These are phyloP conservation scores for Sparassis latifolia DNA, from an alignment of 1,284 basidiomycete species.

Conservation along the genomic window DNA sequence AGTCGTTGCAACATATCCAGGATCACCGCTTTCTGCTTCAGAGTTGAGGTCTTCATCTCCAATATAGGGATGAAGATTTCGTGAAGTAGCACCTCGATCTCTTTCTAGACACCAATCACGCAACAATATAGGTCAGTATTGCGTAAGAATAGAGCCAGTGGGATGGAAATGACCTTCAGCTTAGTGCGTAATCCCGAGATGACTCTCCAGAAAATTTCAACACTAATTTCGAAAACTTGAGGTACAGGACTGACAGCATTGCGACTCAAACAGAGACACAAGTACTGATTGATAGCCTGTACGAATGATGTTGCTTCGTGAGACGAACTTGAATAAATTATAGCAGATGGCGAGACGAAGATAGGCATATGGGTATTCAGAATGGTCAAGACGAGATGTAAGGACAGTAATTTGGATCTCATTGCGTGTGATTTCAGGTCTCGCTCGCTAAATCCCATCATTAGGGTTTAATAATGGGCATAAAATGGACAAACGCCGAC, in stretches of 20 bases:
- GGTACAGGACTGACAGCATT: slow-evolving; percentile 95
- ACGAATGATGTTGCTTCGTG: slow-evolving; percentile 85
- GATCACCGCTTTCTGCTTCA: slow-evolving; percentile 91
- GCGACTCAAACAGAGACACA: slow-evolving; percentile 89
- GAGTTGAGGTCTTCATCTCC: slow-evolving; percentile 95
- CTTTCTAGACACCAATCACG: slow-evolving; percentile 61
- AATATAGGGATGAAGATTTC: slow-evolving; percentile 99
- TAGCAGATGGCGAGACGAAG: slow-evolving; percentile 79
- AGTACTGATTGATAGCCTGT: slow-evolving; percentile 91
- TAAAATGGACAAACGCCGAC: slow-evolving; percentile 30
- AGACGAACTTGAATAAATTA: slow-evolving; percentile 84
- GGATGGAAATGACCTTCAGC: slow-evolving; percentile 63
- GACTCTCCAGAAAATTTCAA: slow-evolving; percentile 98
- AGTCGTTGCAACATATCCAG: slow-evolving; percentile 82
- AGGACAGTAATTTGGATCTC: slow-evolving; percentile 89
- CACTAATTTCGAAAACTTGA: slow-evolving; percentile 96
- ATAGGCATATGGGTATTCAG: slow-evolving; percentile 86
- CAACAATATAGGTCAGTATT: slow-evolving; percentile 2
- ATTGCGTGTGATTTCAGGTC: slow-evolving; percentile 93
- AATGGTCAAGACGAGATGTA: slow-evolving; percentile 91
- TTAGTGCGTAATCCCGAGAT: slow-evolving; percentile 91
- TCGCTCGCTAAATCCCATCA: slow-evolving; percentile 57
- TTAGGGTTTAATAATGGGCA: background rate
- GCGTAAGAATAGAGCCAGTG: background rate
- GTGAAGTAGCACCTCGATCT: slow-evolving; percentile 96